Evolutionary conservation across 1,139 yeast species (phyloP), one percentile per base, ranked within the genome.

Genomic region (Geotrichum fermentans): DNA sequence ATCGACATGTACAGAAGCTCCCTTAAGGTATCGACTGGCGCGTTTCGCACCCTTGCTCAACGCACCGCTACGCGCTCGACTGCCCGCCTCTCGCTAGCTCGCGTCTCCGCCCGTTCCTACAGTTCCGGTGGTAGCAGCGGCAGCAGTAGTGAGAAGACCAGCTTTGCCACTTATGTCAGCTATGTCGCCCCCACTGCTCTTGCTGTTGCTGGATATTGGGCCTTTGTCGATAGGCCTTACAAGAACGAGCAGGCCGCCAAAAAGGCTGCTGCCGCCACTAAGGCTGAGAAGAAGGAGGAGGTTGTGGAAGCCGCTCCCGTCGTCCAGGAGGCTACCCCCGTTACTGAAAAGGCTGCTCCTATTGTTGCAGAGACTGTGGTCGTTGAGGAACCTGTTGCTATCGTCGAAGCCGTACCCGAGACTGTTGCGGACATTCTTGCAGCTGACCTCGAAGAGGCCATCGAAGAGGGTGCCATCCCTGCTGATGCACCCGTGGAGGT

Each of bases 101-200:
- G 34, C 16, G 18, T 43, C 20, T 22, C 44, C 21, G 32, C 45
- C 24, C 40, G 51, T 33, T 21, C 47, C 6, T 47, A 47, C 26
- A 41, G 46, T 18, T 33, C 42, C 8, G 47, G 42, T 26, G 21
- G 40, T 26, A 30, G 43, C 43, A n/a, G 20, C 11, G 35, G 35
- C 6, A 20, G 21, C 24, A 16, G 28, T n/a, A 22, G 24, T 38
- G 30, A 28, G 11, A 22, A 30, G 2, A 17, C 28, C 26, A 4
- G 41, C 18, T 38, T 38, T 22, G 28, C 40, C 33, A 22, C 37
- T 4, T 26, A 30, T 28, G 20, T 30, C 16, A 39, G 26, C n/a
- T 43, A 47, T 16, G 35, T 32, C 21, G 51, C 51, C 13, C 51
- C 51, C 14, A 47, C 51, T 18, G 16, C 39, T 10, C 34, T 47